phyloP scores from a whole-genome alignment of 2,329 filamentous ascomycete species.

The Aureobasidium zeae region DNA sequence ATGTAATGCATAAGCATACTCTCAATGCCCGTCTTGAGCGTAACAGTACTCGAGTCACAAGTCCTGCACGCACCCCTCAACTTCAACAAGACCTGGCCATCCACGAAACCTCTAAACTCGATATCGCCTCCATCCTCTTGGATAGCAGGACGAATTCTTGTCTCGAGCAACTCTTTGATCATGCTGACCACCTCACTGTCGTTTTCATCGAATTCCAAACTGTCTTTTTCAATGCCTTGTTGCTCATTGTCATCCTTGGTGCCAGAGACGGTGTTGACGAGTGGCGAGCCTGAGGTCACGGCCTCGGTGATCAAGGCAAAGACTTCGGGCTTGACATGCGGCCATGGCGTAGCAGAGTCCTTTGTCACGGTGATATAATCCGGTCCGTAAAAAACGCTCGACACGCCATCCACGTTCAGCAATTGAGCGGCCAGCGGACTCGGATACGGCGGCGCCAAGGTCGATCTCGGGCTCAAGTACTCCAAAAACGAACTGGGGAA shows the following conservation, averaged over 20 bases:
- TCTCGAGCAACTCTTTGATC: conserved; percentile 97
- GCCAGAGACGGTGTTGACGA: conserved; percentile 64
- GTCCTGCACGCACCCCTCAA: conserved; percentile 87
- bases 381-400: conserved; percentile 81
- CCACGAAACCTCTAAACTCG: conserved; percentile 75
- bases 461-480: conserved; percentile 81
- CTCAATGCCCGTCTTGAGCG: conserved; percentile 95
- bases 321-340: conserved; percentile 87
- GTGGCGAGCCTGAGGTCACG: conserved; percentile 69
- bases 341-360: conserved; percentile 78
- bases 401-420: conserved; percentile 91
- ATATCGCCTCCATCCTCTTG: conserved; percentile 98
- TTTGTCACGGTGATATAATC: conserved; percentile 98
- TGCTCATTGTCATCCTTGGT: conserved; percentile 44
- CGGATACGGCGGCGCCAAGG: conserved; percentile 77
- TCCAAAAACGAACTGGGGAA: conserved; percentile 75
- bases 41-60: conserved; percentile 94
- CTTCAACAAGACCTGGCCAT: conserved; percentile 63
- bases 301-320: conserved; percentile 92
- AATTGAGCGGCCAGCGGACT: conserved; percentile 85
- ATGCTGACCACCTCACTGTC: conserved; percentile 92
- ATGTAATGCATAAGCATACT: conserved; percentile 69
- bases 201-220: conserved; percentile 73
- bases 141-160: conserved; percentile 85
- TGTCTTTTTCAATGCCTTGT: conserved; percentile 49